Evolutionary conservation across 2,329 filamentous ascomycete genomes (phyloP), one percentile per base, ranked within the genome.

Genomic region (Dactylellina haptotyla): DNA sequence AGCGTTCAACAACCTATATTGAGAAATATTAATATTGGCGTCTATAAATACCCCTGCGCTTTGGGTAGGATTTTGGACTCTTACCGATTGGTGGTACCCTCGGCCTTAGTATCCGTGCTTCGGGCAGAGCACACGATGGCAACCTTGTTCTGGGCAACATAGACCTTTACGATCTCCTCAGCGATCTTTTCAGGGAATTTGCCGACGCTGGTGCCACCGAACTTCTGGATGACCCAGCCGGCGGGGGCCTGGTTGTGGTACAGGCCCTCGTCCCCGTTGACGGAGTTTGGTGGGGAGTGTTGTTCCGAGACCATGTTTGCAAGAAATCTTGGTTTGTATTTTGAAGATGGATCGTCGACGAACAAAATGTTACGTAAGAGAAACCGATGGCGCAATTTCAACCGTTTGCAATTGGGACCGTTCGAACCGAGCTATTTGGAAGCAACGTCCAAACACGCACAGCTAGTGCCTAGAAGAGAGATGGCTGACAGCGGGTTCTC

Each of bases 41-140:
- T n/a, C n/a, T n/a, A n/a, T n/a, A n/a, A n/a, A n/a, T n/a, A n/a
- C n/a, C n/a, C n/a, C n/a, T 46, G n/a, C 18, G 12, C 16, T 32
- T 54, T 16, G 16, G 48, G 23, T 45, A 58, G 25, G 16, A 23
- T 50, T 10, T 2, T 16, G 5, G 20, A 12, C 20, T 86, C 89
- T 87, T 83, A 93, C 90, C 93, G 88, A 82, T 96, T 98, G 37
- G 95, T 99, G 71, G 95, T 99, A 75, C 95, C 95, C 78, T 96
- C 92, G 62, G 89, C 87, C 83, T 99, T 99, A 80, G 94, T 96
- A 75, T 92, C 93, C 72, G 91, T 95, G 82, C 93, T 97, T 80
- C 95, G 86, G 43, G 95, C 95, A 74, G 95, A 99, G 83, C 95
- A 99, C 67, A 99, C 94, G 66, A 99, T 90, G 65, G 93, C 93